Base-by-base conservation (phyloP, 768 basidiomycete species). In the Panus rudis region DNA sequence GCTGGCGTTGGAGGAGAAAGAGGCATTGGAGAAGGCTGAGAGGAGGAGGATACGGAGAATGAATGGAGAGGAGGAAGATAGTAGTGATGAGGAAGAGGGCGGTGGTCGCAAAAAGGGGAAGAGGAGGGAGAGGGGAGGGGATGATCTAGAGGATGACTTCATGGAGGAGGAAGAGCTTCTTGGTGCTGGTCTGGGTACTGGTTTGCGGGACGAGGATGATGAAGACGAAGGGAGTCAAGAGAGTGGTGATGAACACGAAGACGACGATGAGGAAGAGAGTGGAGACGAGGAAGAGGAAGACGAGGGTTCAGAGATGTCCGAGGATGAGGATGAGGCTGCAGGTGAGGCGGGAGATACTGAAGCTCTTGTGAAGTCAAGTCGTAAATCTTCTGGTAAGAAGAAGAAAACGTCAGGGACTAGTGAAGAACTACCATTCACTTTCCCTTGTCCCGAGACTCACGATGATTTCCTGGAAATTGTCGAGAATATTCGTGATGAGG, bases 121-220 rank as follows among this genome's bases (percentile, higher is more conserved):
- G 55, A 63, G 61, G 52, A 59, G 74, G 39, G 54, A 66, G n/a
- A 63, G 70, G 38, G 90, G 79, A 30, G 87, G 77, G 1, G 94
- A 97, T 62, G 93, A 96, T 56, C 62, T 94, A 33, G 91, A 89
- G n/a, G 92, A 94, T 52, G 92, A 93, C 57, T 91, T 85, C 48
- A 57, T 65, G 24, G 48, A 50, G 23, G 60, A 54, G 19, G 55
- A 46, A 48, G 54, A 27, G 16, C 13, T 22, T 0, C 37, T 68
- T 20, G 67, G 68, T n/a, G 55, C 48, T n/a, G 67, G 65, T 4
- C 41, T 67, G 19, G 54, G 54, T 7, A 62, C 61, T 28, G 45
- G 43, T 41, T 4, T 50, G 51, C 55, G 47, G 12, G 47, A 53
- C 31, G 51, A 53, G 31, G 58, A 46, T 8, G 63, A 61, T 3